Conservation (phyloP, 768 basidiomycete species). For the Suillus weaverae region DNA sequence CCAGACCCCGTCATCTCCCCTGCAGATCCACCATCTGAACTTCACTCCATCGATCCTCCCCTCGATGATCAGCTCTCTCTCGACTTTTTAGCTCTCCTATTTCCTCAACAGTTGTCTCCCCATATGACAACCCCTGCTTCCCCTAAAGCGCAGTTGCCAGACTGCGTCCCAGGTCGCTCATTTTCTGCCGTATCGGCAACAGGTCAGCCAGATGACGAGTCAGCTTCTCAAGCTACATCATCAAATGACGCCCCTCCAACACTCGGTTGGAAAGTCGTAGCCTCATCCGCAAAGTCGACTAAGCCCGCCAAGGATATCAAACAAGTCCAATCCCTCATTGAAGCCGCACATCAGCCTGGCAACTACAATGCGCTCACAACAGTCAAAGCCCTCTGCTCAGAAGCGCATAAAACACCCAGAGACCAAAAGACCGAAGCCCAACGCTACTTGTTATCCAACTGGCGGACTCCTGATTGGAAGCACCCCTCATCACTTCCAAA, state of each 20-base stretch:
- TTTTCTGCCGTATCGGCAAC: constrained; percentile 34
- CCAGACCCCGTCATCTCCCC: constrained; percentile 3
- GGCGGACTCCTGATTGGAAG: constrained; percentile 43
- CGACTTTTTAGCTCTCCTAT: constrained; percentile 20
- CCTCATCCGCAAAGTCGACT: constrained; percentile 14
- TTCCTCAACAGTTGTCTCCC: constrained; percentile 23
- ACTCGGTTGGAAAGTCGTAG: constrained; percentile 26
- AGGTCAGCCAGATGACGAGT: constrained; percentile 31
- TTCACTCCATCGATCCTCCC: constrained; percentile 7
- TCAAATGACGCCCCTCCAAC: constrained; percentile 19
- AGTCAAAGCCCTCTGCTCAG: constrained; percentile 46
- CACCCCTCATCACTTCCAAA: constrained; percentile 22
- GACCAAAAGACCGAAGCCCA: constrained; percentile 47
- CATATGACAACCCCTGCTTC: constrained; percentile 33
- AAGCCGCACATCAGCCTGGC: constrained; percentile 42
- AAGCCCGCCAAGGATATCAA: constrained; percentile 38
- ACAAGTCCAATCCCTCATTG: constrained; percentile 44
- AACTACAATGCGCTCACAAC: constrained; percentile 41
- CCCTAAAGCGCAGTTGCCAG: constrained; percentile 35
- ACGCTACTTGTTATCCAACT: constrained; percentile 41
- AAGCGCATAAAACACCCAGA: constrained; percentile 44
- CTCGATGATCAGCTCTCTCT: constrained; percentile 18
- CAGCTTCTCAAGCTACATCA: constrained; percentile 19
- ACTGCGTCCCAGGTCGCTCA: constrained; percentile 35
- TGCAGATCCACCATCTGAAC: constrained; percentile 13